Conservation (phyloP, 2,329 filamentous ascomycete genomes). For the Thielaviopsis euricoi region DNA sequence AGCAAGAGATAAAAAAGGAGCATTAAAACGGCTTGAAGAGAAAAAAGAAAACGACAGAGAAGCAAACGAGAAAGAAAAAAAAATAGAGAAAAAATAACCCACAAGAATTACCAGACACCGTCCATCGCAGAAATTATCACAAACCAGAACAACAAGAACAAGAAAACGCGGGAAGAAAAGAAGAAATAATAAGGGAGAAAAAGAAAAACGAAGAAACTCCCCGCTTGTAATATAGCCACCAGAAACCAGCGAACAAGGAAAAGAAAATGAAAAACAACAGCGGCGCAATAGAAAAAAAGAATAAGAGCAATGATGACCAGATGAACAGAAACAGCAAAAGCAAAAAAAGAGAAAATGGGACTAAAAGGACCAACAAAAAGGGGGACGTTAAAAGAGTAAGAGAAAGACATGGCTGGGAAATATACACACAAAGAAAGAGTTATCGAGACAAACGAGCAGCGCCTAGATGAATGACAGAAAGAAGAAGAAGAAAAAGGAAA, state of each 20-base stretch:
- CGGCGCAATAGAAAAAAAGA: no score
- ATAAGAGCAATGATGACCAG: background rate
- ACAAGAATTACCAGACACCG: background rate
- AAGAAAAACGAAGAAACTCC: background rate
- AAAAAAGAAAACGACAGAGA: background rate
- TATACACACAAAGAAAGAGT: no score
- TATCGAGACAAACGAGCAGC: no score
- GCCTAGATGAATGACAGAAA: no score
- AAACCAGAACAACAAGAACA: background rate
- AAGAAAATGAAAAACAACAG: background rate
- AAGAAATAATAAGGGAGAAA: background rate
- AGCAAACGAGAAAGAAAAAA: background rate
- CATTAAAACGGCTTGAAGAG: background rate
- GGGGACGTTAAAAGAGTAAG: no score
- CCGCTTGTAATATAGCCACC: slow-evolving; percentile 1
- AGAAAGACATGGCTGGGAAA: no score
- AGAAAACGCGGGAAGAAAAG: background rate
- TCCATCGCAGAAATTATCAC: background rate
- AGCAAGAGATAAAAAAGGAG: no score
- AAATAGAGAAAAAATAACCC: background rate
- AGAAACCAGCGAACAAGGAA: background rate
- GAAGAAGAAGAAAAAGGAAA: no score
- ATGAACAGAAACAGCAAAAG: background rate
- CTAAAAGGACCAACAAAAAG: no score
- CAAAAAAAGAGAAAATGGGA: no score